Percentiles rank a stretch among this genome's conserved stretches.
phyloP scores from a whole-genome alignment of 306 rosid species.

The Cyclanthera cordifolia region DNA sequence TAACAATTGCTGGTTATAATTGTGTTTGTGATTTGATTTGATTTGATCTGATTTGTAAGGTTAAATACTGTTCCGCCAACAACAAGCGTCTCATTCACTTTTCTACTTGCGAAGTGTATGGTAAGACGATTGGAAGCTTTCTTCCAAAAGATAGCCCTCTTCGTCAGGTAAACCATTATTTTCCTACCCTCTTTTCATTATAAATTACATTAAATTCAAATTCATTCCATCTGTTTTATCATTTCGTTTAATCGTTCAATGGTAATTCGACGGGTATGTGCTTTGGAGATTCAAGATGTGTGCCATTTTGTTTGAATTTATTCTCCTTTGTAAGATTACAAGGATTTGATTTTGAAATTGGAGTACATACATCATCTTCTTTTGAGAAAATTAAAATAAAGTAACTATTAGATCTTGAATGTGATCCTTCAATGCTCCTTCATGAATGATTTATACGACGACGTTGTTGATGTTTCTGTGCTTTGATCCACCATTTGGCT shows the following conservation, averaged over 20 bases:
- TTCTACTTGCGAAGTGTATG: constrained; percentile 93
- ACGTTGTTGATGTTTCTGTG: background rate
- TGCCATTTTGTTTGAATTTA: background rate
- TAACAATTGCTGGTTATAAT: background rate
- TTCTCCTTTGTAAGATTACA: background rate
- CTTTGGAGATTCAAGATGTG: background rate
- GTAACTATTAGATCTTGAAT: background rate
- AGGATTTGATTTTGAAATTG: too few species aligned
- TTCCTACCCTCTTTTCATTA: constrained; percentile 10
- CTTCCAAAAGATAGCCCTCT: constrained; percentile 88
- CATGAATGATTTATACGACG: background rate
- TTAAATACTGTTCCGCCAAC: constrained; percentile 81
- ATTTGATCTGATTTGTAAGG: constrained; percentile 27
- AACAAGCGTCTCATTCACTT: constrained; percentile 82
- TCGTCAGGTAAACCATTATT: constrained; percentile 52
- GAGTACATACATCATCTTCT: too few species aligned
- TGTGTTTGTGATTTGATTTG: constrained; percentile 6
- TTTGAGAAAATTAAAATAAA: too few species aligned
- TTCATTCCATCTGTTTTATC: background rate
- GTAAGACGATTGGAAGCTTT: constrained; percentile 85
- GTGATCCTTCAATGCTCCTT: background rate
- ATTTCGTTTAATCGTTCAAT: constrained; percentile 12
- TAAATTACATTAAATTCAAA: background rate
- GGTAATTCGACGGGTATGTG: background rate
- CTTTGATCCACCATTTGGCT: background rate